These are phyloP conservation scores for Sonneratia alba DNA, from an alignment of 345 rosid genomes.

Conservation along the genomic window DNA sequence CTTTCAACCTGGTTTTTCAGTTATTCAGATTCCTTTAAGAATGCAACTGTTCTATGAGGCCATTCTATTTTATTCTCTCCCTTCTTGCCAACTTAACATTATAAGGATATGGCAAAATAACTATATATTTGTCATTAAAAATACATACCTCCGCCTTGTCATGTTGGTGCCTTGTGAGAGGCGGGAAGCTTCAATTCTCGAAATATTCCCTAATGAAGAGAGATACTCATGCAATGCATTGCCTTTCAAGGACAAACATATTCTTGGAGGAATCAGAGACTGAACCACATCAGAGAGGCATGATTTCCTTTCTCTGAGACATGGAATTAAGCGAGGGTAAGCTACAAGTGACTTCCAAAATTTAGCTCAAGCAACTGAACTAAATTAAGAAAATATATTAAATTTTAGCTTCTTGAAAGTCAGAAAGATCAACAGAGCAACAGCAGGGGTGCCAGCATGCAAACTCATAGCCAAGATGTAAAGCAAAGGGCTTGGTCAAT, in stretches of 20 bases:
- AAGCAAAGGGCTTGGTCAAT: not conserved
- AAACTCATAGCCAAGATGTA: not conserved
- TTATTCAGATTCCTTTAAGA: too few relatives aligned
- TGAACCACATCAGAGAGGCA: slow-evolving; percentile 29
- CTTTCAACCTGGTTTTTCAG: too few relatives aligned
- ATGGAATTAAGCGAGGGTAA: slow-evolving; percentile 3
- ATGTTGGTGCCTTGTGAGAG: slow-evolving; percentile 25
- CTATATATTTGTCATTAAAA: not conserved
- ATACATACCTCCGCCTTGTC: slow-evolving; percentile 38
- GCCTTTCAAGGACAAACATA: slow-evolving; percentile 45
- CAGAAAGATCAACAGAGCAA: not conserved
- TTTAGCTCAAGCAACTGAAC: not conserved
- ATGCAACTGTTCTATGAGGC: not conserved
- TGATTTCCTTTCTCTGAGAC: slow-evolving; percentile 45
- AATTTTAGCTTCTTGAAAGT: not conserved
- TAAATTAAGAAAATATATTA: not conserved
- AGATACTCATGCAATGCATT: slow-evolving; percentile 56
- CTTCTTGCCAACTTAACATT: slow-evolving; percentile 5
- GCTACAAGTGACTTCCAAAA: not conserved
- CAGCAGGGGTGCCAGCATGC: not conserved
- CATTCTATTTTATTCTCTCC: not conserved
- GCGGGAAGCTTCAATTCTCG: slow-evolving; percentile 57
- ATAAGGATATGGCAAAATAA: not conserved
- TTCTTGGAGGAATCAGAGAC: slow-evolving; percentile 49
- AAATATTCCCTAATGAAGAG: slow-evolving; percentile 55